A percentile compares a stretch with the other conserved stretches of the same genome.
Evolutionary conservation across 2,329 filamentous ascomycete species (phyloP).

Genomic region (Fusarium keratoplasticum): DNA sequence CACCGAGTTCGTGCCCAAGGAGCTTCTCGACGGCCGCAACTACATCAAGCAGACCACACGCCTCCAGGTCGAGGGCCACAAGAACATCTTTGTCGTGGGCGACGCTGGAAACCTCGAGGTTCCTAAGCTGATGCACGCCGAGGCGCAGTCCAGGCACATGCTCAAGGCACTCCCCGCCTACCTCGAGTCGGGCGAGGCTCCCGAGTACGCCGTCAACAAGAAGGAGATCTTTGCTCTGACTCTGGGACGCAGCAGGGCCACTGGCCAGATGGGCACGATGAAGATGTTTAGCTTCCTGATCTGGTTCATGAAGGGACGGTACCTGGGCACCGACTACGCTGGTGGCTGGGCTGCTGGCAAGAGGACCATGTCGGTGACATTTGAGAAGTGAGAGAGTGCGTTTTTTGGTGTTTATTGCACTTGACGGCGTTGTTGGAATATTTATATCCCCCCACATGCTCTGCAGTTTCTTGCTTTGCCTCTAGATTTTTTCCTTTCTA

Average conservation of each 20-base stretch:
- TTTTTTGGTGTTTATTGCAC: not conserved
- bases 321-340: conserved; percentile 51
- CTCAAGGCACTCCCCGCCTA: conserved; percentile 50
- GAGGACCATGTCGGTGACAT: conserved; percentile 44
- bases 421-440: not conserved
- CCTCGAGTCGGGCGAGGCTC: conserved; percentile 44
- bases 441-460: conserved; percentile 2
- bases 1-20: conserved; percentile 55
- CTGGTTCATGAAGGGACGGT: conserved; percentile 53
- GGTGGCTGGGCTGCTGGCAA: conserved; percentile 49
- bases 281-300: conserved; percentile 54
- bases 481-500: not conserved
- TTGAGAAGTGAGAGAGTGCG: conserved; percentile 46
- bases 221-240: conserved; percentile 53
- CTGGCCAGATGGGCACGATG: conserved; percentile 52
- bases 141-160: conserved; percentile 50
- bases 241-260: conserved; percentile 53
- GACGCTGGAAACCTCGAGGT: conserved; percentile 57
- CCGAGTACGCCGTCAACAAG: conserved; percentile 46
- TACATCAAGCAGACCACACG: conserved; percentile 53
- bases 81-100: conserved; percentile 59
- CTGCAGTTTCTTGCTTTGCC: not conserved
- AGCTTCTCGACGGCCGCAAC: conserved; percentile 50
- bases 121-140: conserved; percentile 47
- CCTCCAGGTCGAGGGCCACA: conserved; percentile 51